Conservation (phyloP, 2,329 filamentous ascomycete genomes). For the Fusarium solani-melongenae region DNA sequence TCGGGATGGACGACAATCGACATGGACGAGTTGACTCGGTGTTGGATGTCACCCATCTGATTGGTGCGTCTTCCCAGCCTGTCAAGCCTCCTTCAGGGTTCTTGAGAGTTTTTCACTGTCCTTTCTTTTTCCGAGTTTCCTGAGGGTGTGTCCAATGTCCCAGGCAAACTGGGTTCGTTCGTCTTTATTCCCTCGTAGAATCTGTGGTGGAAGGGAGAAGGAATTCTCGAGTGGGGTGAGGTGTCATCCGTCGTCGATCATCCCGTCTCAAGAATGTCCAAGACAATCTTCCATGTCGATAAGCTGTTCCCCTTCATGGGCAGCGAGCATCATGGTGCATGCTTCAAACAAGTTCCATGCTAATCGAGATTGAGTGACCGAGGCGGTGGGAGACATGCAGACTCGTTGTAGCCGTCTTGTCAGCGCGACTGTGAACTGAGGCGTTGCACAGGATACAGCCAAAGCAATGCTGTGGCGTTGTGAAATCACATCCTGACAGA, state of each 20-base stretch:
- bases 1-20: conserved; percentile 38
- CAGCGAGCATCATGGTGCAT: conserved; percentile 13
- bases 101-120: conserved; percentile 21
- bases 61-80: conserved; percentile 28
- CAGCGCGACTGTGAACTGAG: conserved; percentile 3
- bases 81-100: conserved; percentile 28
- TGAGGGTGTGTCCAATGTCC: conserved; percentile 3
- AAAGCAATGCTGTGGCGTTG: conserved; percentile 28
- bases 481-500: conserved; percentile 27
- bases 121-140: conserved; percentile 29
- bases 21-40: conserved; percentile 31
- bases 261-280: conserved; percentile 29
- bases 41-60: conserved; percentile 30
- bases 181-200: conserved; percentile 21
- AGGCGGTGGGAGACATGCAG: background rate
- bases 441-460: conserved; percentile 10
- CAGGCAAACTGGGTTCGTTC: conserved; percentile 2
- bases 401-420: conserved; percentile 5
- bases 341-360: conserved; percentile 1
- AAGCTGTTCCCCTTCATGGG: conserved; percentile 18
- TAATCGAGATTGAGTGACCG: background rate
- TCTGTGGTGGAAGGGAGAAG: conserved; percentile 8
- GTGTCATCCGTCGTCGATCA: conserved; percentile 38
- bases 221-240: conserved; percentile 26
- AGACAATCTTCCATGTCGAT: conserved; percentile 10